Conservation (phyloP, 371 early-diverging fungal genomes). For the Entomophthora muscae region DNA sequence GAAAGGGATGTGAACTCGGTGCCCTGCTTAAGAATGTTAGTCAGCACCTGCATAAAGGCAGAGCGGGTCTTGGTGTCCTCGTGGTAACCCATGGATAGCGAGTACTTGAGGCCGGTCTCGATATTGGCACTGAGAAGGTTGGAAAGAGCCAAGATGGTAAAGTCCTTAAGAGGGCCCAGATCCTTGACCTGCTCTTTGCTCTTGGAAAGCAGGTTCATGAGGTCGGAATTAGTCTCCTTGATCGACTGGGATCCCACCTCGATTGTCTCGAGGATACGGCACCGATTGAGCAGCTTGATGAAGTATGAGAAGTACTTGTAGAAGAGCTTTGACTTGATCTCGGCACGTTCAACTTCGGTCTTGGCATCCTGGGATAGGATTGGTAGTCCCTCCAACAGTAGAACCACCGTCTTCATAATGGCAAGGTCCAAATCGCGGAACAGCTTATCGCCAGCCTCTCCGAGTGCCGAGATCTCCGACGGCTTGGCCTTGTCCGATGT, state of each 20-base stretch:
- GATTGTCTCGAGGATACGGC: constrained; percentile 39
- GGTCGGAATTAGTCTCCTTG: constrained; percentile 18
- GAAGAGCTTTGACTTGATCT: constrained; percentile 59
- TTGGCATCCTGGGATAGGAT: constrained; percentile 55
- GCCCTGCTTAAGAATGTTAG: constrained; percentile 74
- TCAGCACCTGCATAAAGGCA: constrained; percentile 82
- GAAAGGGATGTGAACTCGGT: constrained; percentile 70
- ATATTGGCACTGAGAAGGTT: constrained; percentile 79
- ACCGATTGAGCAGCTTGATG: constrained; percentile 65
- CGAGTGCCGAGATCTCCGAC: constrained; percentile 14
- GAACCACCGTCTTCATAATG: constrained; percentile 65
- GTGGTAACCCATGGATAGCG: constrained; percentile 80
- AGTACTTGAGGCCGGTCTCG: constrained; percentile 75
- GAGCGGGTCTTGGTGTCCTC: constrained; percentile 74
- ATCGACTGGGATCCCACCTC: constrained; percentile 14
- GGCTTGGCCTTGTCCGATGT: constrained; percentile 50
- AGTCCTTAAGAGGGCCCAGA: constrained; percentile 51
- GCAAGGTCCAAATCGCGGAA: constrained; percentile 65
- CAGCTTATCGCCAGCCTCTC: constrained; percentile 32
- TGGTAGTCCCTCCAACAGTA: constrained; percentile 60
- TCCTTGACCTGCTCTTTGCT: constrained; percentile 41
- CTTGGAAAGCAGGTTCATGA: constrained; percentile 20
- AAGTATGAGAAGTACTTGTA: constrained; percentile 79
- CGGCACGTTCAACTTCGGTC: constrained; percentile 38
- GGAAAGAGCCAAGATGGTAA: constrained; percentile 71